Base-by-base conservation (phyloP, 495 filamentous ascomycete genomes). In the Penicillium steckii region DNA sequence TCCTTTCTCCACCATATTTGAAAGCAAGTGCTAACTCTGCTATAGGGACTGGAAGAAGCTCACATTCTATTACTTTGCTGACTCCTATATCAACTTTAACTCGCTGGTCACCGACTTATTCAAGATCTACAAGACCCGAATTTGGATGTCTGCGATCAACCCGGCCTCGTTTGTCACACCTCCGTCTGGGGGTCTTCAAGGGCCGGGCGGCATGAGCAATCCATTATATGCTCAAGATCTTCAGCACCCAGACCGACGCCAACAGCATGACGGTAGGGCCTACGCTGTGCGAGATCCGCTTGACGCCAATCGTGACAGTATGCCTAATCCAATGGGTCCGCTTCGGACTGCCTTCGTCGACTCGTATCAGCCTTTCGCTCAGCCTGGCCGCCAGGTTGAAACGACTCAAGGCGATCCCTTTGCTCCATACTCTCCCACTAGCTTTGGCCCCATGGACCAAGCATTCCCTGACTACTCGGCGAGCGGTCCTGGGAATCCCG, bases 91-190 rank as follows among this genome's bases (percentile, higher is more conserved):
- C 78, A 96, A 97, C 71, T 98, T 98, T 78, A 98, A 97, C 68
- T 88, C 89, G 0, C 81, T 98, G 15, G 93, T 98, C 52, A 96
- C 91, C 0, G 95, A 97, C 68, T 80, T 98, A 19, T 98, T 97
- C 80, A 97, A 97, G 65, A 91, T 96, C 52, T 98, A 96, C 76
- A 98, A 98, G 75, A 96, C 92, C 17, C 83, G 94, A 47, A 97
- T 98, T 65, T 98, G 94, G 94, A 96, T 98, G 91, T 96, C 91
- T 4, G 93, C 94, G 7, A 95, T 98, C 73, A 98, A 98, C 63
- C 95, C 94, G 3, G 94, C 94, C 6, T 96, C 93, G 2, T 97
- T 97, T 67, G 90, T 91, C n/a, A 92, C 89, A 46, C 70, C 72
- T 3, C 88, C 89, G 3, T 77, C 81, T 22, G 74, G 87, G 42